Base-by-base conservation (phyloP, 1,139 yeast species). In the Pichia sp. region DNA sequence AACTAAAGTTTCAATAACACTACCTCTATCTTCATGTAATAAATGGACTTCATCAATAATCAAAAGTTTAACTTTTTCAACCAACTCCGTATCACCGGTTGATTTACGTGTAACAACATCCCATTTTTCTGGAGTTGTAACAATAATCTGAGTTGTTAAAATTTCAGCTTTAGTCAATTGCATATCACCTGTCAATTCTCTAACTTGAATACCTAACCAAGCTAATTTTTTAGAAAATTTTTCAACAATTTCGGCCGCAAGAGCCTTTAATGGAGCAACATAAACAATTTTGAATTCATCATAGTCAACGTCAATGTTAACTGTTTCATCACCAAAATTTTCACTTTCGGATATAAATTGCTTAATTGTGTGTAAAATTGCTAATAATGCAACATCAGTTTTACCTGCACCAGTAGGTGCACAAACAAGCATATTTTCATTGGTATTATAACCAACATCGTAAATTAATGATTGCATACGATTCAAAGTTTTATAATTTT, bases 331-430 rank as follows among this genome's bases (percentile, higher is more conserved):
- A 45, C 63, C 55, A 6, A 39, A 29, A 6, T 35, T 35, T 46
- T 70, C 61, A 52, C 63, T 27, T 59, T 68, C 83, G 30, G 71
- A 72, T 9, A 73, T 67, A 55, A 68, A 78, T 58, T 87, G 92
- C 37, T 80, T 76, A n/a, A 92, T 82, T 0, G 94, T 78, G 55
- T 84, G 87, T 44, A 94, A 69, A 56, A 92, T 80, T 0, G 97
- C 73, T 35, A 92, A 67, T 57, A 94, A 68, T 0, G 99, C 99
- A 35, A 94, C 96, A 63, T 94, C 97, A 0, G 99, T 94, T 60
- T 92, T 92, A 74, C 99, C 99, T 7, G 98, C 97, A 72, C 99
- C 98, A 0, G 99, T 92, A 3, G 99, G 99, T 0, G 99, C 99
- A 76, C 98, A 92, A 2, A 92, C 90, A 42, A 92, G 71, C 96